A percentile compares a stretch with the other conserved stretches of the same genome.
phyloP scores from a whole-genome alignment of 2,329 filamentous ascomycete species.

The Xylariales sp. region DNA sequence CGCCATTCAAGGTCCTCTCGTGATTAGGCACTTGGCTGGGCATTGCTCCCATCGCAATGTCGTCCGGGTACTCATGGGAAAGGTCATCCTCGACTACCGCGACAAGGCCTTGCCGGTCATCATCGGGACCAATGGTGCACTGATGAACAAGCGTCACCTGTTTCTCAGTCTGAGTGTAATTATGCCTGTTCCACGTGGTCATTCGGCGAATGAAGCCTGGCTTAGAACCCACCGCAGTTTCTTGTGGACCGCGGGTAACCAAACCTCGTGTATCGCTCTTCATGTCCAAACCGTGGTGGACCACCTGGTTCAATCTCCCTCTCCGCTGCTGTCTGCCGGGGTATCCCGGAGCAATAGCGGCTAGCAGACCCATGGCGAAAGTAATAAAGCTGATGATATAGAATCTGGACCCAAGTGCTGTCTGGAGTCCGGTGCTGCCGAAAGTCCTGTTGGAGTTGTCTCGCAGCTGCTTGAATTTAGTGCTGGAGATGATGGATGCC shows the following conservation, averaged over 20 bases:
- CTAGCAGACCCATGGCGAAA: slow-evolving; percentile 17
- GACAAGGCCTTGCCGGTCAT: slow-evolving; percentile 10
- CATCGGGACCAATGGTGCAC: background rate
- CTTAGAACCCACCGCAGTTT: background rate
- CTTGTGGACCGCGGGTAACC: background rate
- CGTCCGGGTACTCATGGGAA: slow-evolving; percentile 9
- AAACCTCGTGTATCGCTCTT: too few relatives aligned
- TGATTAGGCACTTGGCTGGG: background rate
- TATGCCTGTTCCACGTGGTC: slow-evolving; percentile 11
- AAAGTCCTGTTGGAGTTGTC: slow-evolving; percentile 23
- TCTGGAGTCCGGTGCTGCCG: slow-evolving; percentile 19
- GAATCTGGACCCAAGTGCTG: slow-evolving; percentile 16
- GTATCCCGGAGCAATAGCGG: slow-evolving; percentile 13
- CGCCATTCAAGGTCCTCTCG: background rate
- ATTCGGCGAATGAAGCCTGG: background rate
- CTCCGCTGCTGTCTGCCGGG: background rate
- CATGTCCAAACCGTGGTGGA: background rate
- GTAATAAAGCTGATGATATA: slow-evolving; percentile 24
- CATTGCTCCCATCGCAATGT: slow-evolving; percentile 9
- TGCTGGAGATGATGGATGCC: slow-evolving; percentile 20
- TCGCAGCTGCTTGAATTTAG: slow-evolving; percentile 21
- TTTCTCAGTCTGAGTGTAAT: slow-evolving; percentile 27
- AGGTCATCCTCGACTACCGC: slow-evolving; percentile 11
- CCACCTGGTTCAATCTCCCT: slow-evolving; percentile 10
- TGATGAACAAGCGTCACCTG: slow-evolving; percentile 15